These are phyloP conservation scores for Russula sp. DNA, from an alignment of 768 basidiomycete species.

Conservation along the genomic window DNA sequence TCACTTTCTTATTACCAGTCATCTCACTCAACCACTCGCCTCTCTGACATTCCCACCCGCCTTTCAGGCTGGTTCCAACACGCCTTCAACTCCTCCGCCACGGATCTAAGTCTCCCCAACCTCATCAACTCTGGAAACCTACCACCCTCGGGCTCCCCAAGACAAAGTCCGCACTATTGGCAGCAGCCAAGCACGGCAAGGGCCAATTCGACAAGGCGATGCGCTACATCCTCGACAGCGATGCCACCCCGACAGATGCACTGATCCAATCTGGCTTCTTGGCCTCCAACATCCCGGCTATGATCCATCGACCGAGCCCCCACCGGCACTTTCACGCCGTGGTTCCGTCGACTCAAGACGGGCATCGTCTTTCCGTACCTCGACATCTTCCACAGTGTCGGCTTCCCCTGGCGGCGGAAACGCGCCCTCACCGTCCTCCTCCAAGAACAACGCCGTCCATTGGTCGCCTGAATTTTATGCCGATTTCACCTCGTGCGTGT, in stretches of 20 bases:
- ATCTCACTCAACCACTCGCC: slow-evolving; percentile 46
- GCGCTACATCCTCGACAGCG: slow-evolving; percentile 87
- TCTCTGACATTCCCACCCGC: slow-evolving; percentile 69
- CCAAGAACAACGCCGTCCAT: slow-evolving; percentile 30
- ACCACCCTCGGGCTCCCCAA: slow-evolving; percentile 42
- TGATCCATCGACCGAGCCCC: slow-evolving; percentile 42
- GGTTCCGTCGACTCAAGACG: slow-evolving; percentile 44
- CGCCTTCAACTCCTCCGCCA: slow-evolving; percentile 67
- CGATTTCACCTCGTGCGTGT: slow-evolving; percentile 85
- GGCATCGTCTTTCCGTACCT: slow-evolving; percentile 47
- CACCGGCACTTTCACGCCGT: slow-evolving; percentile 36
- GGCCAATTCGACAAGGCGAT: slow-evolving; percentile 80
- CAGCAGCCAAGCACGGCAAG: slow-evolving; percentile 70
- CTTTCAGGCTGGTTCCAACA: slow-evolving; percentile 81
- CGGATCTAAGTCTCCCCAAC: slow-evolving; percentile 65
- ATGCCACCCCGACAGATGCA: slow-evolving; percentile 77
- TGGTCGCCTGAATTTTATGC: slow-evolving; percentile 85
- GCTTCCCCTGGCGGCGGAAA: slow-evolving; percentile 33
- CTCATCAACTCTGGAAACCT: slow-evolving; percentile 49
- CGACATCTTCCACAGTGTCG: slow-evolving; percentile 41
- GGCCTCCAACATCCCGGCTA: slow-evolving; percentile 80
- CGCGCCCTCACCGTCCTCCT: slow-evolving; percentile 38
- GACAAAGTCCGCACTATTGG: slow-evolving; percentile 52
- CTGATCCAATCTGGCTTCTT: slow-evolving; percentile 85
- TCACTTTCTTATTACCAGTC: slow-evolving; percentile 47